Evolutionary conservation across 805 yeast genomes (phyloP).

Genomic region (Nakazawaea laoshanensis): DNA sequence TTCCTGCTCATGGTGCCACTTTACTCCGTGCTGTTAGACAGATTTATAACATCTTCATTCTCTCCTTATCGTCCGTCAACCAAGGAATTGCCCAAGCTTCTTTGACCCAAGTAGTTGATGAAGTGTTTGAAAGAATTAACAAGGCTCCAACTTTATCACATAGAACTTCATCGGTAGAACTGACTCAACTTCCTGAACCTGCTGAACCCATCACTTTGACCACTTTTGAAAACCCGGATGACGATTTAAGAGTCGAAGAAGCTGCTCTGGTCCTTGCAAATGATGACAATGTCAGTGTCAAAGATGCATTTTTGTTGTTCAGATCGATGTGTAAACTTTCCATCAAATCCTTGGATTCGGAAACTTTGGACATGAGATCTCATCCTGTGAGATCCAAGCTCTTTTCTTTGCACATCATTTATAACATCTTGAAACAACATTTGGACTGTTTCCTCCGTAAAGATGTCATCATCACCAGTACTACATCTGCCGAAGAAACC

Average conservation of each 20-base stretch:
- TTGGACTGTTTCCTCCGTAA: constrained; percentile 68
- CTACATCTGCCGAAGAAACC: constrained; percentile 43
- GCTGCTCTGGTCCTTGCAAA: constrained; percentile 34
- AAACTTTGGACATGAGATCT: constrained; percentile 75
- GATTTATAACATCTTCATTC: constrained; percentile 84
- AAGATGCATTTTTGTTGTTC: constrained; percentile 88
- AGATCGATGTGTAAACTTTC: constrained; percentile 94
- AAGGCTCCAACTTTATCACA: constrained; percentile 6
- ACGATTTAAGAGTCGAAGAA: constrained; percentile 43
- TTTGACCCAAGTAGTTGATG: constrained; percentile 80
- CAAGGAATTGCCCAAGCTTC: constrained; percentile 96
- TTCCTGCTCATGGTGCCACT: constrained; percentile 86
- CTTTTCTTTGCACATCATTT: constrained; percentile 79
- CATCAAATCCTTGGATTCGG: constrained; percentile 72
- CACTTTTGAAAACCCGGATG: constrained; percentile 52
- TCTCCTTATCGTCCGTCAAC: constrained; percentile 72
- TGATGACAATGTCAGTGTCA: constrained; percentile 63
- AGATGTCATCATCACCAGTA: constrained; percentile 42
- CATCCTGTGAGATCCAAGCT: constrained; percentile 90
- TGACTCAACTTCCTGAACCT: not conserved
- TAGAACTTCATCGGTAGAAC: not conserved
- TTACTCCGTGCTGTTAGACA: constrained; percentile 86
- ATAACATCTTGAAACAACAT: constrained; percentile 77
- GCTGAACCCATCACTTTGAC: constrained; percentile 42
- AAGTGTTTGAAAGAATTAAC: constrained; percentile 67